Evolutionary conservation across 768 basidiomycete species (phyloP).

Genomic region (Leccinellum luteum): DNA sequence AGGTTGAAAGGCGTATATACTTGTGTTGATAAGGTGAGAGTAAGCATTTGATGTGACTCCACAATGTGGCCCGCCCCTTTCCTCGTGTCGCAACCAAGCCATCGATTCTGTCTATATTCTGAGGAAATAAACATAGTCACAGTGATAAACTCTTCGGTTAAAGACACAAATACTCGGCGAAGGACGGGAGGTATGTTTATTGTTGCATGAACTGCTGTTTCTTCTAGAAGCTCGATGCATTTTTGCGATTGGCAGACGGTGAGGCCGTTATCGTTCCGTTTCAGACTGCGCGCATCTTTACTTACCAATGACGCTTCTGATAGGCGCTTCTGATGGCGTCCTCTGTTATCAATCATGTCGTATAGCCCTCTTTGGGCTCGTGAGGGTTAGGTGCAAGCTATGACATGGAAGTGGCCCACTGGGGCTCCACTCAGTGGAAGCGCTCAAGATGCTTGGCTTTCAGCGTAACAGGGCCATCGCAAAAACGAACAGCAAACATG

Average conservation of each 20-base stretch:
- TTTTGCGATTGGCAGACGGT: neutral
- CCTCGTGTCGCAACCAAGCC: neutral
- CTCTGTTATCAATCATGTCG: neutral
- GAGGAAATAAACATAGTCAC: neutral
- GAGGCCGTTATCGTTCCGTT: neutral
- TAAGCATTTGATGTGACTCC: too few species aligned
- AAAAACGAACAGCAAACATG: neutral
- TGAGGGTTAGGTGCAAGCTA: neutral
- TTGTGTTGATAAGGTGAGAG: neutral
- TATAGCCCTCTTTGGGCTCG: neutral
- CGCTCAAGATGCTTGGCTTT: neutral
- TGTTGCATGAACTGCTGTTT: neutral
- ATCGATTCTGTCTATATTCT: neutral
- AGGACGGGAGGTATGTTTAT: too few species aligned
- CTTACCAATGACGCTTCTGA: neutral
- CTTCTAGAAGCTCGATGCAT: neutral
- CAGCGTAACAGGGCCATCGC: neutral
- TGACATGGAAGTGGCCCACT: neutral
- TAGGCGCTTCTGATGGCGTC: neutral
- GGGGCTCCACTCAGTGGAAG: neutral
- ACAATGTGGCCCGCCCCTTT: too few species aligned
- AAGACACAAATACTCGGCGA: neutral
- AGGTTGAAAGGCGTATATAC: neutral
- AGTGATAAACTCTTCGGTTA: neutral
- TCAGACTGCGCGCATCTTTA: neutral